Percentiles rank a stretch among this genome's conserved stretches.
phyloP scores from a whole-genome alignment of 331 rosid species.

The Telfairia occidentalis region DNA sequence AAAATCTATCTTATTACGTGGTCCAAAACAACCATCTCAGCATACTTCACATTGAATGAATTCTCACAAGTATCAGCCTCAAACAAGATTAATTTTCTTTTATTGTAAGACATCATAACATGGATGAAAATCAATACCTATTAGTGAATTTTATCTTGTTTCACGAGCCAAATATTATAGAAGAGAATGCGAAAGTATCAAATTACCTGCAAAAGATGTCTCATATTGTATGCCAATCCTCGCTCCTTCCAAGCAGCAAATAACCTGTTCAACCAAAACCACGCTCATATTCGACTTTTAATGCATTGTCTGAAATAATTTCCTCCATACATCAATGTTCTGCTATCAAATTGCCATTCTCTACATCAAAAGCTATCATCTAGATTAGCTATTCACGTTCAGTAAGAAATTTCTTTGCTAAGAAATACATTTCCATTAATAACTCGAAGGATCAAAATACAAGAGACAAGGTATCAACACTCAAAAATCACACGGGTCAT shows the following conservation, averaged over 20 bases:
- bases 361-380: neutral
- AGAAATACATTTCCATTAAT: neutral
- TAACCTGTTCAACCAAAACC: slow-evolving; percentile 41
- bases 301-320: neutral
- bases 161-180: neutral
- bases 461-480: slow-evolving; percentile 3
- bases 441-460: neutral
- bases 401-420: neutral
- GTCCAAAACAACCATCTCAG: neutral
- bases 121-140: neutral
- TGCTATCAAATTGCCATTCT: neutral
- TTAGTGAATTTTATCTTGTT: neutral
- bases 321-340: neutral
- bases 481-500: neutral
- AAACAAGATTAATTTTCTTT: neutral
- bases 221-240: slow-evolving; percentile 86
- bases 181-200: neutral
- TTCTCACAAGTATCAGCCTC: neutral
- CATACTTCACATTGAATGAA: neutral
- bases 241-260: slow-evolving; percentile 84
- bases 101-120: neutral
- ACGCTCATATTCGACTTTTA: neutral
- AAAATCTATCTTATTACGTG: neutral
- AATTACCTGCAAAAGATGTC: slow-evolving; percentile 84
- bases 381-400: neutral